Conservation (phyloP, 805 yeast genomes). For the Yamadazyma scolyti region DNA sequence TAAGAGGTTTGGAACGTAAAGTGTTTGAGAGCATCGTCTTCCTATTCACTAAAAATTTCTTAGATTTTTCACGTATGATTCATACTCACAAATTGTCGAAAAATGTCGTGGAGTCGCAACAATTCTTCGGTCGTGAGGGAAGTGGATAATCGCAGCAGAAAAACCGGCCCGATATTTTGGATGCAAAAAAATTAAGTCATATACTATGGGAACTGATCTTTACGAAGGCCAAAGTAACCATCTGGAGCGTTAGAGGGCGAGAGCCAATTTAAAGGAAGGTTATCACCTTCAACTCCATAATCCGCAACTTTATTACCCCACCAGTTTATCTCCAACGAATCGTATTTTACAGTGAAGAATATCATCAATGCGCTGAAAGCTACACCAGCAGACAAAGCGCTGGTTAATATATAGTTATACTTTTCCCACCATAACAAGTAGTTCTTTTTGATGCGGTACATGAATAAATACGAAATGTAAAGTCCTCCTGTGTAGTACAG, state of each 20-base stretch:
- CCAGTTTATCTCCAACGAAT: constrained; percentile 46
- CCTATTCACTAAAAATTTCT: too few species aligned
- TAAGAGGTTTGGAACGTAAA: neutral
- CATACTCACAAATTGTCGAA: too few species aligned
- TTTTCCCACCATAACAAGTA: constrained; percentile 66
- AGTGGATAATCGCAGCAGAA: too few species aligned
- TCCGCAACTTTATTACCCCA: constrained; percentile 53
- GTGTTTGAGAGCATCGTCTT: neutral
- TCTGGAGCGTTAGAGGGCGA: constrained; percentile 26
- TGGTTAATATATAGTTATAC: constrained; percentile 60
- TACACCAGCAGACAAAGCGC: constrained; percentile 59
- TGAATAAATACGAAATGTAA: constrained; percentile 53
- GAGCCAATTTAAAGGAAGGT: constrained; percentile 23
- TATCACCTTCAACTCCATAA: constrained; percentile 36
- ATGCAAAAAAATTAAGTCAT: too few species aligned
- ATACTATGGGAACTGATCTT: constrained; percentile 23
- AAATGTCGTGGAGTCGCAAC: too few species aligned
- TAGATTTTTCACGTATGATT: too few species aligned
- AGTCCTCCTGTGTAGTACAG: constrained; percentile 59
- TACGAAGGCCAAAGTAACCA: constrained; percentile 28
- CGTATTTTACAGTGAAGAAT: constrained; percentile 51
- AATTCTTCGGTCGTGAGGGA: too few species aligned
- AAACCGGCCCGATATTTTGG: too few species aligned
- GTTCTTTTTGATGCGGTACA: constrained; percentile 48
- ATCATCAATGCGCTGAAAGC: constrained; percentile 59